Evolutionary conservation across 2,329 filamentous ascomycete species (phyloP), one percentile per base, ranked within the genome.

Genomic region (Gaeumannomyces tritici): DNA sequence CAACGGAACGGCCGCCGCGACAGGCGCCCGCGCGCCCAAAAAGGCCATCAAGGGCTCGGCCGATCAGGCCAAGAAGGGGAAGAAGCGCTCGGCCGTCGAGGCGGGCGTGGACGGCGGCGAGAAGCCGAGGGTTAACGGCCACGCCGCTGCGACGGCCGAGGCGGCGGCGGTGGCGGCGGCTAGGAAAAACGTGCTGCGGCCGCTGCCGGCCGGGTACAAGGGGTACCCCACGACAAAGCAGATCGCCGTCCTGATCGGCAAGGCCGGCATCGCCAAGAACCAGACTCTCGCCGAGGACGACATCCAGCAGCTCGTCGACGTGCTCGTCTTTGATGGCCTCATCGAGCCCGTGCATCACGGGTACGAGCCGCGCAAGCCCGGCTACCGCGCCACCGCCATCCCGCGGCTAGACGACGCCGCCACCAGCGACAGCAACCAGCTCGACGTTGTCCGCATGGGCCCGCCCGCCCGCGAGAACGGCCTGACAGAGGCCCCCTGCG

Each of bases 401-500:
- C 72, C 78, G 13, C 80, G 79, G 67, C 79, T 74, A 59, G 69
- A 71, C 33, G 64, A 75, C 26, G 70, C 72, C 13, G 70, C 72
- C 4, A 73, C 73, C 6, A 67, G 71, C 27, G 71, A 73, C 62
- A 63, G 65, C 47, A 74, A 71, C 6, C 27, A 55, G 65, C 63
- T 71, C 63, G 67, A 67, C 56, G 60, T 64, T n/a, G 63, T 66
- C 56, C 64, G 65, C 15, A 67, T 71, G 60, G 79, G 75, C 47
- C 5, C 79, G 68, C 63, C 77, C 60, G 74, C 78, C 21, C 76
- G 76, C 61, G 70, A 81, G 67, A 96, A 93, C 68, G 90, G 90
- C 4, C 85, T 93, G 67, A 96, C 90, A 1, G 92, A 97, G 73
- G 88, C 89, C 2, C 95, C 95, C 1, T 99, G 95, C 73, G 93